A percentile compares a stretch with the other conserved stretches of the same genome.
Conservation (phyloP, 371 early-diverging fungal species). For the Mucor indicus region DNA sequence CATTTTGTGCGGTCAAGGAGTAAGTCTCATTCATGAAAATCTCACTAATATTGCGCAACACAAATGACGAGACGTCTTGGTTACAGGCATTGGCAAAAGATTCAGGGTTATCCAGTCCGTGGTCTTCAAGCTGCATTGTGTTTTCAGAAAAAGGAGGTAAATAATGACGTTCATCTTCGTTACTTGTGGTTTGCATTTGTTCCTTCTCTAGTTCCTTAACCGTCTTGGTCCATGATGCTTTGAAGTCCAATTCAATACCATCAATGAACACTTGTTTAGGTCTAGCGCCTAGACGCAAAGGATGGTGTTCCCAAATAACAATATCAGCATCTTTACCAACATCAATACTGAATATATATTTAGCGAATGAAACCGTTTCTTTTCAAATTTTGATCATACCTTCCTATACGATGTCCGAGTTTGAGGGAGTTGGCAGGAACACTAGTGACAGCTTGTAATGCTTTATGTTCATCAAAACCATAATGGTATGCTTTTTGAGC, state of each 20-base stretch:
- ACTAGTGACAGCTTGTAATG: constrained; percentile 69
- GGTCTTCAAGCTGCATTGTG: constrained; percentile 43
- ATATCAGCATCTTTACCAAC: constrained; percentile 82
- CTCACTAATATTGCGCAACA: constrained; percentile 49
- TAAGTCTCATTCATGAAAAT: constrained; percentile 31
- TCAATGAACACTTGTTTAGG: constrained; percentile 78
- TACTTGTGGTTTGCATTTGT: constrained; percentile 1
- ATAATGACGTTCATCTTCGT: constrained; percentile 7
- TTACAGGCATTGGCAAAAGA: constrained; percentile 27
- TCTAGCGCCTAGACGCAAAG: constrained; percentile 72
- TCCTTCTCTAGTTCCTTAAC: constrained; percentile 17
- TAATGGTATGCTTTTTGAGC: constrained; percentile 79
- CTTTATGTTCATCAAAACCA: constrained; percentile 63
- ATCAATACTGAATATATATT: constrained; percentile 45
- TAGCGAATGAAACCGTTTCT: neutral
- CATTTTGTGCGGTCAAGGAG: neutral
- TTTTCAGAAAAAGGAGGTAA: constrained; percentile 25
- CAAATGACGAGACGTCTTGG: constrained; percentile 28
- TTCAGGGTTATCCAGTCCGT: constrained; percentile 31
- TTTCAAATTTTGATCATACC: constrained; percentile 2
- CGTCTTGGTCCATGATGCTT: constrained; percentile 33
- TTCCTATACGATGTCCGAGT: constrained; percentile 69
- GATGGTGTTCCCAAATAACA: constrained; percentile 72
- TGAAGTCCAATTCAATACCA: constrained; percentile 57
- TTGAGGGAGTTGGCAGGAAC: constrained; percentile 75